Percentiles rank a stretch among this genome's conserved stretches.
phyloP scores from a whole-genome alignment of 1,284 basidiomycete species.

The Meripilus lineatus region DNA sequence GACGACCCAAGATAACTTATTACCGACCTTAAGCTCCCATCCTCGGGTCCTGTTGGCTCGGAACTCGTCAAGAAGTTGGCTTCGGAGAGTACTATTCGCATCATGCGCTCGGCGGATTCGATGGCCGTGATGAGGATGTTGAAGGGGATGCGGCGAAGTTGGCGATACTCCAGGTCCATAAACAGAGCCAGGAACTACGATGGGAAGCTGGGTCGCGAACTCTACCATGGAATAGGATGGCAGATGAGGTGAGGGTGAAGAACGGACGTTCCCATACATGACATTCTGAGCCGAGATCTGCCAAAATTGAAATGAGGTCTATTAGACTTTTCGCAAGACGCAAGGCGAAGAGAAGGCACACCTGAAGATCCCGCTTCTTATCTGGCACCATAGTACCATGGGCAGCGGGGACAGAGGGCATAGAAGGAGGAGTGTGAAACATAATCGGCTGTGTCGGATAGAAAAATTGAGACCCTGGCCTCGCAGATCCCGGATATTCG shows the following conservation, averaged over 20 bases:
- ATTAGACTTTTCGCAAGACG: conserved; percentile 29
- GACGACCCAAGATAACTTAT: background rate
- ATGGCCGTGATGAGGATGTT: conserved; percentile 30
- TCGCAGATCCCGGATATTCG: conserved; percentile 47
- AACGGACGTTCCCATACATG: conserved; percentile 36
- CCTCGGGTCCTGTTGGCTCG: conserved; percentile 72
- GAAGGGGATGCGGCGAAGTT: conserved; percentile 18
- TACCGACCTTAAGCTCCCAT: conserved; percentile 74
- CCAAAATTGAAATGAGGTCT: conserved; percentile 41
- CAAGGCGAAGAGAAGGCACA: conserved; percentile 23
- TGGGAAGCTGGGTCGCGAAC: conserved; percentile 43
- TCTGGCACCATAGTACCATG: conserved; percentile 36
- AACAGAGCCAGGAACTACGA: conserved; percentile 40
- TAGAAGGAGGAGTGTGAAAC: conserved; percentile 44
- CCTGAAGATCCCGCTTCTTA: conserved; percentile 58
- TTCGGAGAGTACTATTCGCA: conserved; percentile 44
- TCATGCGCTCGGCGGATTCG: conserved; percentile 36
- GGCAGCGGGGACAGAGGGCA: conserved; percentile 49
- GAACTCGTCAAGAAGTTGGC: conserved; percentile 80
- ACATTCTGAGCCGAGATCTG: conserved; percentile 40
- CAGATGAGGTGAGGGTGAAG: conserved; percentile 36
- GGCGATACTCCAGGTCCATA: conserved; percentile 26
- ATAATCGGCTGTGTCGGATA: conserved; percentile 58
- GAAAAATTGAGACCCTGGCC: conserved; percentile 54
- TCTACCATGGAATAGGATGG: conserved; percentile 42